A percentile compares a stretch with the other conserved stretches of the same genome.
Conservation (phyloP, 345 rosid species). For the Hypericum perforatum region DNA sequence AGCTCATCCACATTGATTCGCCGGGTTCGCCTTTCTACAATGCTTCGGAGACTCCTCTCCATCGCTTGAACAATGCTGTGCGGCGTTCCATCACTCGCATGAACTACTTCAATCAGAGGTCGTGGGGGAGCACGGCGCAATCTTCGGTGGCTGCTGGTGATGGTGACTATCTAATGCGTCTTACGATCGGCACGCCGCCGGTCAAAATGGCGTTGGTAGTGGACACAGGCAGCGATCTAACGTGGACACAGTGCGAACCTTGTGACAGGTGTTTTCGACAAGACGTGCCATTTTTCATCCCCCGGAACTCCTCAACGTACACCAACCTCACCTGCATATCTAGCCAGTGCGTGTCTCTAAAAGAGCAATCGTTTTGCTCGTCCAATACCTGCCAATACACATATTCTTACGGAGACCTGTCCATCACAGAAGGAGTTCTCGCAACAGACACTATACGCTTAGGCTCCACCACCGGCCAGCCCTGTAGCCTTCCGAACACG, state of each 20-base stretch:
- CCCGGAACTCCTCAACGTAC: slow-evolving; percentile 5
- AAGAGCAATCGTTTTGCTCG: too few relatives aligned
- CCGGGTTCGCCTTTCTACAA: slow-evolving; percentile 12
- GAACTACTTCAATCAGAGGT: neutral
- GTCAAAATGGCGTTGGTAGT: neutral
- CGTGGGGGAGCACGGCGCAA: neutral
- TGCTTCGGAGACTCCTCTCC: neutral
- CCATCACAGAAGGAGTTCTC: too few relatives aligned
- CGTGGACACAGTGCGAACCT: slow-evolving; percentile 11
- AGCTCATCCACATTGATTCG: slow-evolving; percentile 13
- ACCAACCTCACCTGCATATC: slow-evolving; percentile 1
- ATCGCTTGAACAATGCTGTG: neutral
- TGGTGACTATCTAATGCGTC: slow-evolving; percentile 13
- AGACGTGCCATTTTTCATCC: neutral
- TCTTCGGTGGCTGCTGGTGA: neutral
- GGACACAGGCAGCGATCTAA: slow-evolving; percentile 4
- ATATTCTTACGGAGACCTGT: too few relatives aligned
- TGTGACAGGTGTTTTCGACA: slow-evolving; percentile 2
- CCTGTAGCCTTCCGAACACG: neutral
- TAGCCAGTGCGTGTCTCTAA: too few relatives aligned
- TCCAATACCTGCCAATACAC: too few relatives aligned
- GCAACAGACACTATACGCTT: slow-evolving; percentile 3
- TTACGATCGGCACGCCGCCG: slow-evolving; percentile 11
- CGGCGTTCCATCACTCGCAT: neutral
- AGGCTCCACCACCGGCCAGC: neutral